Conservation (phyloP, 257 asterid genomes). For the Echium plantagineum region DNA sequence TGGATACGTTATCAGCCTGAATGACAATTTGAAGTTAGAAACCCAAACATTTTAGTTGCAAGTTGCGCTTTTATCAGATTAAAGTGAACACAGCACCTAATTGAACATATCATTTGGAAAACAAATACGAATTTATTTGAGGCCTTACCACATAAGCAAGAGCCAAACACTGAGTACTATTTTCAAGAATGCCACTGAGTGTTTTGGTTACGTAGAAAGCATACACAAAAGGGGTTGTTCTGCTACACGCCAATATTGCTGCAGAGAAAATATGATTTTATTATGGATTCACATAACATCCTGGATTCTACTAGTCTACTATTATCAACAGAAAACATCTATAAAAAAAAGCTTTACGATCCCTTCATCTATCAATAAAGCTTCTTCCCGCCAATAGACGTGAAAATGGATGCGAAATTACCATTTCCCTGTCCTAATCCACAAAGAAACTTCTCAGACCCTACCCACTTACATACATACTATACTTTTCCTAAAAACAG, state of each 20-base stretch:
- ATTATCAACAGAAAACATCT: background rate
- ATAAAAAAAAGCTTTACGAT: background rate
- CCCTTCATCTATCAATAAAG: background rate
- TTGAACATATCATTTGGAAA: background rate
- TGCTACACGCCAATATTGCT: constrained; percentile 68
- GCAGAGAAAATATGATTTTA: constrained; percentile 2
- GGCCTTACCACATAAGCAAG: constrained; percentile 73
- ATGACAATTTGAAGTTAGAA: background rate
- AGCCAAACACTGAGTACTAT: constrained; percentile 67
- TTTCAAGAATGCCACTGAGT: constrained; percentile 33
- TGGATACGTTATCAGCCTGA: constrained; percentile 52
- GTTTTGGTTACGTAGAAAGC: constrained; percentile 57
- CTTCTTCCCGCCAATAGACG: too few relatives aligned
- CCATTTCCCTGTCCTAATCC: too few relatives aligned
- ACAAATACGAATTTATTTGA: background rate
- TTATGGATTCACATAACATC: background rate
- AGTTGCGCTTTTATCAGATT: background rate
- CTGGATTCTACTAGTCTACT: background rate
- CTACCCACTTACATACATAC: background rate
- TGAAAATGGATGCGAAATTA: background rate
- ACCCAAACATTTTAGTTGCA: background rate
- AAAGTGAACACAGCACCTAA: background rate
- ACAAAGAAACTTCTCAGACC: too few relatives aligned
- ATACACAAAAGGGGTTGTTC: constrained; percentile 46
- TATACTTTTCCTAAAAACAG: background rate